These are phyloP conservation scores for Dalbergia cultrata DNA, from an alignment of 306 rosid genomes.

Conservation along the genomic window DNA sequence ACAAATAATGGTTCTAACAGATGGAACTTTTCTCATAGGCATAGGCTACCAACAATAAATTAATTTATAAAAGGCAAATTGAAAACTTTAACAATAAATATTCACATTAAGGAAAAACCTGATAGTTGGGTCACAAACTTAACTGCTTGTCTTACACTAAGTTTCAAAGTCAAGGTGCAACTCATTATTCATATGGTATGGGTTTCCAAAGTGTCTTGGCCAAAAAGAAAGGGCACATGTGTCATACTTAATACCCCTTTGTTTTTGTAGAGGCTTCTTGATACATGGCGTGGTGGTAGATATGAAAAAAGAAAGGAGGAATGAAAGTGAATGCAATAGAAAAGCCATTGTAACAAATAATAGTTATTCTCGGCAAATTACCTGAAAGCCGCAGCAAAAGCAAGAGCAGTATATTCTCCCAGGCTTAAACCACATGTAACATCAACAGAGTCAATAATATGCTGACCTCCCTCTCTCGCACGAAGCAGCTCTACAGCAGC, in stretches of 20 bases:
- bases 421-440: slow-evolving; percentile 96
- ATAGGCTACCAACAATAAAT: not conserved
- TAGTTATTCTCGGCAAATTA: slow-evolving; percentile 44
- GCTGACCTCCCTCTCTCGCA: slow-evolving; percentile 86
- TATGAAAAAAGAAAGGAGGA: not conserved
- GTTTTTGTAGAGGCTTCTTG: slow-evolving; percentile 21
- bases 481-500: slow-evolving; percentile 98
- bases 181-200: not conserved
- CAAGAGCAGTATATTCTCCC: slow-evolving; percentile 97
- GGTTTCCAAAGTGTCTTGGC: not conserved
- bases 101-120: slow-evolving; percentile 21
- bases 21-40: not conserved
- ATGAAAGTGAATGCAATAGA: slow-evolving; percentile 30
- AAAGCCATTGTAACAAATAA: slow-evolving; percentile 17
- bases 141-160: slow-evolving; percentile 9
- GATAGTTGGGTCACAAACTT: slow-evolving; percentile 12
- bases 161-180: slow-evolving; percentile 22
- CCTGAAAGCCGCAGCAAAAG: slow-evolving; percentile 97
- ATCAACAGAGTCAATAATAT: slow-evolving; percentile 91
- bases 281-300: not conserved
- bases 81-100: slow-evolving; percentile 7
- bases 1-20: not conserved
- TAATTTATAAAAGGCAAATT: slow-evolving; percentile 19
- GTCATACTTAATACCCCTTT: slow-evolving; percentile 8
- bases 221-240: slow-evolving; percentile 17